phyloP scores from a whole-genome alignment of 768 basidiomycete species.

The Lentinus brumalis region DNA sequence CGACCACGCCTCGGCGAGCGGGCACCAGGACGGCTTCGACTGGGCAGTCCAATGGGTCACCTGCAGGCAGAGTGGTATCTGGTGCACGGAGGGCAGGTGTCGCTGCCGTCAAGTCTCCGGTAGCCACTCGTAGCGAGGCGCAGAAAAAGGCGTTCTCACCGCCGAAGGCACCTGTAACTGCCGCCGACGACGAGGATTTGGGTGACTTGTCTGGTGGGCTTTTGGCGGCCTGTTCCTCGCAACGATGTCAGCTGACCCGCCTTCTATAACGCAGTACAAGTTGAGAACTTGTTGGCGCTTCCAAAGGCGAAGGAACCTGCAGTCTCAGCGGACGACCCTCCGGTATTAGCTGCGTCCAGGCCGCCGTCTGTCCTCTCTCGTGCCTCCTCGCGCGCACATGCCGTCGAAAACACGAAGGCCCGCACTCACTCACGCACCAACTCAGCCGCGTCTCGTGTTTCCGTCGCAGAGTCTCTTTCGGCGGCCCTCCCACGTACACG shows the following conservation, averaged over 20 bases:
- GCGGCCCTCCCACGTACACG: conserved; percentile 10
- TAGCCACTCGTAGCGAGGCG: neutral
- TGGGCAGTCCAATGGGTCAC: conserved; percentile 4
- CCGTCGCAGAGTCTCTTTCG: conserved; percentile 13
- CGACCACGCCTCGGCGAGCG: conserved; percentile 4
- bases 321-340: neutral
- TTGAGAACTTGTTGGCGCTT: conserved; percentile 20
- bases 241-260: no score
- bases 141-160: conserved; percentile 22
- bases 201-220: conserved; percentile 22
- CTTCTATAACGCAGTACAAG: conserved; percentile 6
- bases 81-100: neutral
- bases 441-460: neutral
- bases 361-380: conserved; percentile 14
- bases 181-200: neutral
- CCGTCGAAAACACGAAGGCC: neutral
- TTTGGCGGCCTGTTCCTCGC: no score
- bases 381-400: conserved; percentile 7
- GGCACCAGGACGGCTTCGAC: neutral
- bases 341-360: neutral
- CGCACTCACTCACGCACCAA: conserved; percentile 2
- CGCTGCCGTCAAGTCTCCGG: conserved; percentile 10
- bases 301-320: conserved; percentile 16
- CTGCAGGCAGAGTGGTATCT: conserved; percentile 4
- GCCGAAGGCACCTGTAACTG: conserved; percentile 10